These are phyloP conservation scores for Psilocybe cubensis DNA, from an alignment of 768 basidiomycete genomes.

Conservation along the genomic window DNA sequence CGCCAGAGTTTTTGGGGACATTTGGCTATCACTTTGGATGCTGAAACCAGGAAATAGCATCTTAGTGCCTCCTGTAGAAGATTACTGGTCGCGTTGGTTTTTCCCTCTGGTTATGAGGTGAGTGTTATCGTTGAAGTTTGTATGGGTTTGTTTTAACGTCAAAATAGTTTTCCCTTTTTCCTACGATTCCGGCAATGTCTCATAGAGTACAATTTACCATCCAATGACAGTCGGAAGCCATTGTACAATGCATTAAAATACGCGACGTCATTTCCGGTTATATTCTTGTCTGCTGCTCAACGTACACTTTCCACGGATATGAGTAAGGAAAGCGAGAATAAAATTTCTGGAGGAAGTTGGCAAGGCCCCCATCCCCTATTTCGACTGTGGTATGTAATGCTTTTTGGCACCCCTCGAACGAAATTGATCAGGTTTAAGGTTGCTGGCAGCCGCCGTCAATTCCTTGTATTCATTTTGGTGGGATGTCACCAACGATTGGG, in stretches of 20 bases:
- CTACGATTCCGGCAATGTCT: constrained; percentile 95
- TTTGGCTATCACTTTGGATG: constrained; percentile 89
- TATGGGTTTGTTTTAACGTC: background rate
- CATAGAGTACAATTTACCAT: constrained; percentile 72
- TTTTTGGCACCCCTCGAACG: background rate
- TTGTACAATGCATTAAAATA: constrained; percentile 95
- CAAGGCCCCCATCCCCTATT: constrained; percentile 80
- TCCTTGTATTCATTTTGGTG: constrained; percentile 98
- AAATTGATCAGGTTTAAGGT: constrained; percentile 47
- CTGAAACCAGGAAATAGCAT: constrained; percentile 84
- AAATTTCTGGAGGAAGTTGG: constrained; percentile 55
- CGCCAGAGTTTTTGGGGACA: constrained; percentile 94
- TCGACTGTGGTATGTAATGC: constrained; percentile 71
- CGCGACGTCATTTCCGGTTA: constrained; percentile 95
- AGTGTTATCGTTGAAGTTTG: constrained; percentile 14
- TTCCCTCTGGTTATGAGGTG: constrained; percentile 89
- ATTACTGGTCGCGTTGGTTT: constrained; percentile 73
- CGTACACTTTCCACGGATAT: constrained; percentile 68
- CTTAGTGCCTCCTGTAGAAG: constrained; percentile 60
- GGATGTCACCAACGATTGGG: constrained; percentile 99
- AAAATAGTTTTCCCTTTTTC: constrained; percentile 76
- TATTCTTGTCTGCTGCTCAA: constrained; percentile 92
- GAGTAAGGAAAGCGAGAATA: constrained; percentile 48
- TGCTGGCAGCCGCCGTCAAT: constrained; percentile 83
- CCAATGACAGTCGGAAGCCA: constrained; percentile 70